Evolutionary conservation across 2,329 filamentous ascomycete species (phyloP).

Genomic region (Hawksworthiomyces lignivorus): DNA sequence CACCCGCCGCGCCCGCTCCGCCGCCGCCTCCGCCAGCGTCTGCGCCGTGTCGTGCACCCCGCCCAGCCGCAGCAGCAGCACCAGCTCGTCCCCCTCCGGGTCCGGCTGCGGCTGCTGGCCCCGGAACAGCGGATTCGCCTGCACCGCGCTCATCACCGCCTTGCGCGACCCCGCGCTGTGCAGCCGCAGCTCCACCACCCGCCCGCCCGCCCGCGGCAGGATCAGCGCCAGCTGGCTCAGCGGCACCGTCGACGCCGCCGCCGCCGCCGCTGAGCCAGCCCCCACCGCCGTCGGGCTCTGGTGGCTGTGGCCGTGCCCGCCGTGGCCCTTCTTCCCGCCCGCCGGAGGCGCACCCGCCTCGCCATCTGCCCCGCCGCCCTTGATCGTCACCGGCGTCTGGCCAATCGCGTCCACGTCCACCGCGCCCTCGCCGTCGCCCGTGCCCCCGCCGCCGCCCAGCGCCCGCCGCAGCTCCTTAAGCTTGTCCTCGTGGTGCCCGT

Average conservation of each 20-base stretch:
- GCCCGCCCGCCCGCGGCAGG: slow-evolving; percentile 16
- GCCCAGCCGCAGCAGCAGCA: slow-evolving; percentile 48
- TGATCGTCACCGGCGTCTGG: slow-evolving; percentile 8
- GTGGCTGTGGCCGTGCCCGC: neutral
- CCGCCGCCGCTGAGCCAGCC: neutral
- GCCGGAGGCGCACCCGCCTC: too few species aligned
- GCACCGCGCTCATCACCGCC: slow-evolving; percentile 17
- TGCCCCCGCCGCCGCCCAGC: slow-evolving; percentile 5
- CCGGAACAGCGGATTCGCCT: slow-evolving; percentile 15
- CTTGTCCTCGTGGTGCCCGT: slow-evolving; percentile 14
- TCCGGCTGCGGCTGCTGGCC: slow-evolving; percentile 35
- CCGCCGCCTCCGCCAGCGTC: slow-evolving; percentile 2
- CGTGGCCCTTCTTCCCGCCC: neutral
- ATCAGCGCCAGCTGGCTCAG: slow-evolving; percentile 17
- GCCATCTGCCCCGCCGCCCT: neutral
- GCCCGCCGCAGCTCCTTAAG: slow-evolving; percentile 15
- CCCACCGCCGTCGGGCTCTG: neutral
- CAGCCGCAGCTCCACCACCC: slow-evolving; percentile 18
- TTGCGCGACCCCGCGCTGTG: slow-evolving; percentile 14
- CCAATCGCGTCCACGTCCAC: slow-evolving; percentile 17
- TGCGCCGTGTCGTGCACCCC: slow-evolving; percentile 14
- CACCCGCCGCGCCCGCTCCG: slow-evolving; percentile 33
- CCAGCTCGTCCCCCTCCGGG: slow-evolving; percentile 52
- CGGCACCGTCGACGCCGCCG: slow-evolving; percentile 2
- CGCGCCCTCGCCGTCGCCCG: slow-evolving; percentile 7